phyloP scores from a whole-genome alignment of 192 early-diverging fungal species.

The Gorgonomyces haynaldii region DNA sequence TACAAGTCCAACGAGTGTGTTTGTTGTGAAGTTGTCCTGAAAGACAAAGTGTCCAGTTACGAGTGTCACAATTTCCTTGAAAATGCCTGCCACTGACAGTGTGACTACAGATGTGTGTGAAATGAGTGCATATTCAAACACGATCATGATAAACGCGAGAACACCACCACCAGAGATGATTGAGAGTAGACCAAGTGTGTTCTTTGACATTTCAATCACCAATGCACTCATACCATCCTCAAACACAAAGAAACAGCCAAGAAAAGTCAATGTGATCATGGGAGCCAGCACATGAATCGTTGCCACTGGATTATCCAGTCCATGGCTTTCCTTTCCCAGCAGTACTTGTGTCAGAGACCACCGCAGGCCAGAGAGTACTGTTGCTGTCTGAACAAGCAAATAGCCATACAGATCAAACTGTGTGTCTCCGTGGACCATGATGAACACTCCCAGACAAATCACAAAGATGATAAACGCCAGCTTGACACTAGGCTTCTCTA shows the following conservation, averaged over 20 bases:
- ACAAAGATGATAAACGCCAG: constrained; percentile 63
- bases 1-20: constrained; percentile 65
- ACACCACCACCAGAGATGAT: constrained; percentile 65
- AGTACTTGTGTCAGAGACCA: constrained; percentile 85
- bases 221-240: constrained; percentile 47
- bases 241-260: constrained; percentile 49
- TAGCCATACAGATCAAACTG: constrained; percentile 69
- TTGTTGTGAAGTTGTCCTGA: constrained; percentile 64
- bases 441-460: constrained; percentile 67
- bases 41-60: constrained; percentile 61
- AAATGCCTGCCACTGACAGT: constrained; percentile 74
- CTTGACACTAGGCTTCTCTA: constrained; percentile 64
- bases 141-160: constrained; percentile 79
- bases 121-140: constrained; percentile 77
- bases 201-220: no score
- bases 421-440: constrained; percentile 81
- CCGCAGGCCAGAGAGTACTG: constrained; percentile 74
- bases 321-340: constrained; percentile 55
- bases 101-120: constrained; percentile 73
- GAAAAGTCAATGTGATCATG: constrained; percentile 55
- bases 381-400: constrained; percentile 63
- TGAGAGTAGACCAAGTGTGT: constrained; percentile 34
- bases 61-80: constrained; percentile 78
- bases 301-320: constrained; percentile 80
- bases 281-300: constrained; percentile 77